Evolutionary conservation across 225 moss, liverwort and hornwort species (phyloP), one percentile per base, ranked within the genome.

Genomic region (Pseudoscleropodium purum): DNA sequence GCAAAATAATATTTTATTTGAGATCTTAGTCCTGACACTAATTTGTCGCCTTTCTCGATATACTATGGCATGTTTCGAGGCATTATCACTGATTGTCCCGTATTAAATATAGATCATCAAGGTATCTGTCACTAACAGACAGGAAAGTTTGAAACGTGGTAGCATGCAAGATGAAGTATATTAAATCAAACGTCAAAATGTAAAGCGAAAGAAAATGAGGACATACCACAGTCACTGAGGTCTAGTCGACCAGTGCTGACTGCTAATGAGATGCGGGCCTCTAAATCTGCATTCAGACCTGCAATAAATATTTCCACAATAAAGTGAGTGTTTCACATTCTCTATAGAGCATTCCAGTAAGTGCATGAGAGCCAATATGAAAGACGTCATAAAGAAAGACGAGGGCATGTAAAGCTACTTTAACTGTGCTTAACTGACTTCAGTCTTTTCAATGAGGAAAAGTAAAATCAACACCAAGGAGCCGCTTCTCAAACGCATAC

Each of bases 141-240:
- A 36, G 21, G 54, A 75, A 87, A 56, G 68, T 89, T 85, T 56
- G 43, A 76, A 87, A 76, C 39, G 47, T 85, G 57, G 67, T 17
- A 62, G 30, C 69, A 68, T 52, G 39, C 75, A 56, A 75, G 57
- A 70, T 47, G 37, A 85, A 70, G 81, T 39, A 54, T 57, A 85
- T 27, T 9, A 83, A 59, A 27, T 87, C 62, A 88, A 79, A 70
- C 15, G 29, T 85, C 34, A 77, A 68, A 87, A 69, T 43, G 19
- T 51, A 65, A 89, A 75, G 88, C 86, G 86, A 33, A 84, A 88
- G 80, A 39, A 86, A 82, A 89, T 78, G 87, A 85, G 51, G 72
- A 88, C 87, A 76, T 91, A 97, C 96, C 95, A 87, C 91, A 96
- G 82, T 97, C 96, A 92, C 95, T 97, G 76, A 97, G 92, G 88